A percentile compares a stretch with the other conserved stretches of the same genome.
Evolutionary conservation across 306 rosid species (phyloP).

Genomic region (Inga oerstediana): DNA sequence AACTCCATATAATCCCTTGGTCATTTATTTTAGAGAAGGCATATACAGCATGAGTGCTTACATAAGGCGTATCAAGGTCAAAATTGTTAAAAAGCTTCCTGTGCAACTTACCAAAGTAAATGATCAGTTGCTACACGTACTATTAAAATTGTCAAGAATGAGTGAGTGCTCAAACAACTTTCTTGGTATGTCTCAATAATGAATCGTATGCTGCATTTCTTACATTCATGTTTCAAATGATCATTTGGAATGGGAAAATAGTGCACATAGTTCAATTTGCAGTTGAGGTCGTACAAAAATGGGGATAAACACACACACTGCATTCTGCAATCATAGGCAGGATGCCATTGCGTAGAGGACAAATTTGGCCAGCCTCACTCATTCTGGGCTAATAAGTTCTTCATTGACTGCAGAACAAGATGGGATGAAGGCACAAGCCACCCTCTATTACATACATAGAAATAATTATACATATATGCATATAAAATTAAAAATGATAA

Average conservation of each 20-base stretch:
- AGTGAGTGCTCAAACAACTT: not conserved
- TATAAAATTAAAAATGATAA: not conserved
- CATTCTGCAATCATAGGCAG: not conserved
- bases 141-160: not conserved
- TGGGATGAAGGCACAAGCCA: not conserved
- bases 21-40: constrained; percentile 15
- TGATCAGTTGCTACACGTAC: constrained; percentile 5
- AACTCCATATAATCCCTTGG: constrained; percentile 19
- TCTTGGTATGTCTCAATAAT: not conserved
- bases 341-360: not conserved
- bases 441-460: not conserved
- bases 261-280: not conserved
- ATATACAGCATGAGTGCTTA: not conserved
- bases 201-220: constrained; percentile 7
- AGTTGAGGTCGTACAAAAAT: not conserved
- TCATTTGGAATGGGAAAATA: not conserved
- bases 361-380: not conserved
- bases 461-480: not conserved
- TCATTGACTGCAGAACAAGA: no score
- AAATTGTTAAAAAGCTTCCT: constrained; percentile 13
- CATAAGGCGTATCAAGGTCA: constrained; percentile 21
- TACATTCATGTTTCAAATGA: constrained; percentile 1
- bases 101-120: constrained; percentile 12
- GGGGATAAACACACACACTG: not conserved
- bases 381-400: not conserved